These are phyloP conservation scores for Chamaecrista fasciculata DNA, from an alignment of 306 rosid genomes.

Conservation along the genomic window DNA sequence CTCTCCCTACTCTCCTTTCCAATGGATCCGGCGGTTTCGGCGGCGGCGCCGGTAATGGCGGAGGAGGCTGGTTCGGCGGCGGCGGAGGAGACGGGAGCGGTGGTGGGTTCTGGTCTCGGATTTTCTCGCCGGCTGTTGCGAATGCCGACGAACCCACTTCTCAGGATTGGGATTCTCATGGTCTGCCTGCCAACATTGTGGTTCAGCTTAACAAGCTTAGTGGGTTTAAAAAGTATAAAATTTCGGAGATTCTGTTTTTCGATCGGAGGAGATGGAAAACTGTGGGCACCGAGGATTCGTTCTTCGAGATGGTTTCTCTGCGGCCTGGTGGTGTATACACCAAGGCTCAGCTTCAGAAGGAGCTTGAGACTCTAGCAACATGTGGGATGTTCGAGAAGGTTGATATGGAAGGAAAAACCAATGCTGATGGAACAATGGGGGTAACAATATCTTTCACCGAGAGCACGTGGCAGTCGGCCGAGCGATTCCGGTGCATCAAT, in stretches of 20 bases:
- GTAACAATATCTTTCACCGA: conserved; percentile 69
- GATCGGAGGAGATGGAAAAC: conserved; percentile 56
- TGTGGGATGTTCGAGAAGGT: conserved; percentile 99
- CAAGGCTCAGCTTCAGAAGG: conserved; percentile 83
- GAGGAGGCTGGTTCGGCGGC: conserved; percentile 41
- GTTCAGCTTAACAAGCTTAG: conserved; percentile 82
- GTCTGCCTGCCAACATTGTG: conserved; percentile 77
- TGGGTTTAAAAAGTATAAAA: conserved; percentile 79
- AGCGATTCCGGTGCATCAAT: conserved; percentile 82
- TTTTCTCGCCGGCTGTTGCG: conserved; percentile 53
- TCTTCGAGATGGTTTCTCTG: conserved; percentile 87
- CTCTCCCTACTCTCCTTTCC: conserved; percentile 8
- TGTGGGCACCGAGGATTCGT: conserved; percentile 78
- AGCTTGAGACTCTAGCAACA: conserved; percentile 71
- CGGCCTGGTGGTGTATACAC: conserved; percentile 78
- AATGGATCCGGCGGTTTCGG: conserved; percentile 30
- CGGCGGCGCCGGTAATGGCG: conserved; percentile 34
- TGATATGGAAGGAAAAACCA: conserved; percentile 85
- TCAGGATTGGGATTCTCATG: conserved; percentile 86
- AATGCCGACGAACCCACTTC: conserved; percentile 64
- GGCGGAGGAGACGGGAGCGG: conserved; percentile 29
- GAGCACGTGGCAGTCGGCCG: conserved; percentile 90
- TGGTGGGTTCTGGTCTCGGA: conserved; percentile 53
- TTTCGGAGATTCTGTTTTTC: conserved; percentile 71
- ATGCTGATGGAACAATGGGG: conserved; percentile 70